Conservation (phyloP, 768 basidiomycete species). For the Mycena haematopus region DNA sequence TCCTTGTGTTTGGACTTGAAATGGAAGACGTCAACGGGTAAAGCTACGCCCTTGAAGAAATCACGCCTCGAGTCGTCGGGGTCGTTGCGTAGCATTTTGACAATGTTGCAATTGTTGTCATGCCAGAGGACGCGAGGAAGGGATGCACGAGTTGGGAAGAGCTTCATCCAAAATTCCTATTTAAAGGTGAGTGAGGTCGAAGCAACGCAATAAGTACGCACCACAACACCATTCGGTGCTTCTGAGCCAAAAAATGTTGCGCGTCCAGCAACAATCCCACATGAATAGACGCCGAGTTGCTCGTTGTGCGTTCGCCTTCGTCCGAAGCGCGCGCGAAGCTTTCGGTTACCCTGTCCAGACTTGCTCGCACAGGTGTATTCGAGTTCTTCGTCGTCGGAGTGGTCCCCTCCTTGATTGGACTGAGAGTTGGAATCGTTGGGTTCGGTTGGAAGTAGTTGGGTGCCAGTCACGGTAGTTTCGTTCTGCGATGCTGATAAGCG, state of each 20-base stretch:
- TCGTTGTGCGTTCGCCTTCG: conserved; percentile 40
- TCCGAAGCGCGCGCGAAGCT: conserved; percentile 35
- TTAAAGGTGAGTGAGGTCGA: neutral
- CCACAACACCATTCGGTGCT: conserved; percentile 30
- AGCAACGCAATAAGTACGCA: conserved; percentile 9
- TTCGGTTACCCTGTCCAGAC: conserved; percentile 30
- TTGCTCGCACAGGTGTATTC: conserved; percentile 14
- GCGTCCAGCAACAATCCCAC: conserved; percentile 37
- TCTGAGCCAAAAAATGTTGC: conserved; percentile 40
- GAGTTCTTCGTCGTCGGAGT: neutral
- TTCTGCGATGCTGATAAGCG: neutral
- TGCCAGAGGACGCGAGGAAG: conserved; percentile 33
- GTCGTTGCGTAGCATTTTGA: conserved; percentile 30
- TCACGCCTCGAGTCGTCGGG: neutral
- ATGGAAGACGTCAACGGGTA: conserved; percentile 38
- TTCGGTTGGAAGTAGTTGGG: neutral
- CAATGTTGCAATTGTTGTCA: conserved; percentile 35
- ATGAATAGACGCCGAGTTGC: conserved; percentile 34
- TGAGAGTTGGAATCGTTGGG: too few relatives aligned
- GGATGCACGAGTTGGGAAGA: conserved; percentile 30
- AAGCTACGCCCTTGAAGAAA: conserved; percentile 26
- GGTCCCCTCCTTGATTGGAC: neutral
- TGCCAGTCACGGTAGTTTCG: conserved; percentile 9
- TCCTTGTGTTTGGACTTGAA: conserved; percentile 37
- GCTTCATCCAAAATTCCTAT: conserved; percentile 21